Percentiles rank a stretch among this genome's conserved stretches.
These are phyloP conservation scores for Mangifera indica DNA, from an alignment of 345 rosid genomes.

Conservation along the genomic window DNA sequence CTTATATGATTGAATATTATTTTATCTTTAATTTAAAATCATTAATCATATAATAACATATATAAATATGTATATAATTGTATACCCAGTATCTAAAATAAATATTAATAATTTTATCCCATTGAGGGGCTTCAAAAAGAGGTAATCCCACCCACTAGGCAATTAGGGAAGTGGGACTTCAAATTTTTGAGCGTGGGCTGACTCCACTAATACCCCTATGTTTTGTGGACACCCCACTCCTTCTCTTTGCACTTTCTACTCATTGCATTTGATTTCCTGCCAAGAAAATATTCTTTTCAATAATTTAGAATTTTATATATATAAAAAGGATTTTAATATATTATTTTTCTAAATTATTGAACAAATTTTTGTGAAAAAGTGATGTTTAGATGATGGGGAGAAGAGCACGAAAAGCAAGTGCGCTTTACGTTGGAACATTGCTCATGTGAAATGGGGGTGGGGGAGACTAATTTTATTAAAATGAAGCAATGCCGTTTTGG, in stretches of 20 bases:
- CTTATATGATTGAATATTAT: too few relatives aligned
- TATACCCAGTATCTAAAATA: too few relatives aligned
- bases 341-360: too few relatives aligned
- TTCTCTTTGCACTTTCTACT: background rate
- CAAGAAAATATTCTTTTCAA: too few relatives aligned
- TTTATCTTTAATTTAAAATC: too few relatives aligned
- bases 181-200: conserved; percentile 34
- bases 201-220: conserved; percentile 28
- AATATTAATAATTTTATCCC: too few relatives aligned
- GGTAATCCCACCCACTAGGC: background rate
- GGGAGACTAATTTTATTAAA: background rate
- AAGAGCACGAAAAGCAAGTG: conserved; percentile 24
- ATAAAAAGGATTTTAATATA: too few relatives aligned
- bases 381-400: background rate
- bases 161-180: conserved; percentile 6
- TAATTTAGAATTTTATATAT: too few relatives aligned
- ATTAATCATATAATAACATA: too few relatives aligned
- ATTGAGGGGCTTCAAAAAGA: too few relatives aligned
- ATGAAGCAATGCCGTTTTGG: conserved; percentile 1
- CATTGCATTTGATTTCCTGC: background rate
- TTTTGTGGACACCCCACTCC: background rate
- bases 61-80: too few relatives aligned
- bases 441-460: conserved; percentile 31
- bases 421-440: background rate
- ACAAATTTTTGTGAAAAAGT: too few relatives aligned